Conservation (phyloP, 768 basidiomycete species). For the Podaxis mareebaensis region DNA sequence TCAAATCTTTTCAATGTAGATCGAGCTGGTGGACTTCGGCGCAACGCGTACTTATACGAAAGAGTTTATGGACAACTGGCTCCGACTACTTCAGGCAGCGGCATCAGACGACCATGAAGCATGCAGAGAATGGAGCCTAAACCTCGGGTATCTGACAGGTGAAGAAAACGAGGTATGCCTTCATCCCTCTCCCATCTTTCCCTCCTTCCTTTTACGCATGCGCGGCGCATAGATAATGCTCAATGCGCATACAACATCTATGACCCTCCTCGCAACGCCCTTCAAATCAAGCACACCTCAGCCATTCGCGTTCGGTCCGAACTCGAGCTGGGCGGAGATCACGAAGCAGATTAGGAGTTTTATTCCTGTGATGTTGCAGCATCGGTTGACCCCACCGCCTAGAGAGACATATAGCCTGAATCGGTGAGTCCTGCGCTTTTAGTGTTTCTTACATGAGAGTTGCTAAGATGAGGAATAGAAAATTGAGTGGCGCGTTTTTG, state of each 20-base stretch:
- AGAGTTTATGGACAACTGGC: constrained; percentile 88
- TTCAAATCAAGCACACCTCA: constrained; percentile 67
- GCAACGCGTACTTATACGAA: constrained; percentile 86
- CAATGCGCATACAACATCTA: constrained; percentile 80
- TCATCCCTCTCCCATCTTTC: neutral
- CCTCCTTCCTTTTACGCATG: neutral
- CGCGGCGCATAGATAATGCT: constrained; percentile 64
- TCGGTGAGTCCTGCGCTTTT: constrained; percentile 44
- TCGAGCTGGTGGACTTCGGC: constrained; percentile 94
- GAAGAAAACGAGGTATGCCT: constrained; percentile 72
- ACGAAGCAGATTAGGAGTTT: constrained; percentile 74
- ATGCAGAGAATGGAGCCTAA: constrained; percentile 74
- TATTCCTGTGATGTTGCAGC: constrained; percentile 88
- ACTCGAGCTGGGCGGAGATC: constrained; percentile 64
- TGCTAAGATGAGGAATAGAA: constrained; percentile 40
- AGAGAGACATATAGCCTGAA: constrained; percentile 95
- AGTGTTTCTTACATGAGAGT: neutral
- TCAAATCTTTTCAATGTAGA: constrained; percentile 33
- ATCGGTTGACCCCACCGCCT: constrained; percentile 91
- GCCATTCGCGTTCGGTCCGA: constrained; percentile 79
- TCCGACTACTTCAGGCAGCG: constrained; percentile 80
- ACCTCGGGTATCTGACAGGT: constrained; percentile 89
- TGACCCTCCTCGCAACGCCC: constrained; percentile 83
- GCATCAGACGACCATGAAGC: constrained; percentile 62
- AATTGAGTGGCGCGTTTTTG: constrained; percentile 81